Evolutionary conservation across 2,329 filamentous ascomycete species (phyloP).

Genomic region (Pseudogymnoascus destructans): DNA sequence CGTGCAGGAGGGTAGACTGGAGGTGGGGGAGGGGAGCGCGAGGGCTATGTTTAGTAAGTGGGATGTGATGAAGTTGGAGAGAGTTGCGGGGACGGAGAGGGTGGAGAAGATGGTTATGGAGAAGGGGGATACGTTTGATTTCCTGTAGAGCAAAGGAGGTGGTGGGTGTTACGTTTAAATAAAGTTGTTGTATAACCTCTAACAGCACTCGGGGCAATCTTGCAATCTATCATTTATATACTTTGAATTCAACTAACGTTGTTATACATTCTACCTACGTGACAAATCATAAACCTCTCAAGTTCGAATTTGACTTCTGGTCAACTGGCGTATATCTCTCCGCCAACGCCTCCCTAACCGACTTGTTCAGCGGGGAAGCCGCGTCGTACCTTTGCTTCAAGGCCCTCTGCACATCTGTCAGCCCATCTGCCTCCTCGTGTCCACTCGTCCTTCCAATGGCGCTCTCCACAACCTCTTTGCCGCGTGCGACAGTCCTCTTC

Average conservation of each 20-base stretch:
- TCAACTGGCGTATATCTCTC: conserved; percentile 41
- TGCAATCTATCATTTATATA: conserved; percentile 4
- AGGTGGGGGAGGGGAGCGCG: conserved; percentile 46
- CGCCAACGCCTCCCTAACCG: conserved; percentile 38
- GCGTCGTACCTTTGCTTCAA: conserved; percentile 40
- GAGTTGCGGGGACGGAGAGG: conserved; percentile 70
- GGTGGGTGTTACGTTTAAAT: neutral
- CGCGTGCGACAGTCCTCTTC: conserved; percentile 28
- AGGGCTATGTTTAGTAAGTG: conserved; percentile 69
- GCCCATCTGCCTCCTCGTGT: conserved; percentile 32
- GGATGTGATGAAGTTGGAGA: conserved; percentile 77
- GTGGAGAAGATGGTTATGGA: conserved; percentile 75
- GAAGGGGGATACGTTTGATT: conserved; percentile 85
- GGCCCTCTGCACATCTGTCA: conserved; percentile 32
- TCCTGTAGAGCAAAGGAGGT: conserved; percentile 37
- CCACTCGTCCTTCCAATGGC: conserved; percentile 30
- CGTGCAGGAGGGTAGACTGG: conserved; percentile 41
- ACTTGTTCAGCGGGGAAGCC: conserved; percentile 31
- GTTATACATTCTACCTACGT: neutral
- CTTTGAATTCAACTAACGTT: conserved; percentile 7
- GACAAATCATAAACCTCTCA: conserved; percentile 26
- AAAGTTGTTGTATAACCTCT: neutral
- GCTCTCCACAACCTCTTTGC: conserved; percentile 28
- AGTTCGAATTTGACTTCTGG: conserved; percentile 24
- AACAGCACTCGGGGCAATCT: neutral